Percentiles rank a stretch among this genome's conserved stretches.
Conservation (phyloP, 768 basidiomycete genomes). For the Lanmaoa pseudosensibilis region DNA sequence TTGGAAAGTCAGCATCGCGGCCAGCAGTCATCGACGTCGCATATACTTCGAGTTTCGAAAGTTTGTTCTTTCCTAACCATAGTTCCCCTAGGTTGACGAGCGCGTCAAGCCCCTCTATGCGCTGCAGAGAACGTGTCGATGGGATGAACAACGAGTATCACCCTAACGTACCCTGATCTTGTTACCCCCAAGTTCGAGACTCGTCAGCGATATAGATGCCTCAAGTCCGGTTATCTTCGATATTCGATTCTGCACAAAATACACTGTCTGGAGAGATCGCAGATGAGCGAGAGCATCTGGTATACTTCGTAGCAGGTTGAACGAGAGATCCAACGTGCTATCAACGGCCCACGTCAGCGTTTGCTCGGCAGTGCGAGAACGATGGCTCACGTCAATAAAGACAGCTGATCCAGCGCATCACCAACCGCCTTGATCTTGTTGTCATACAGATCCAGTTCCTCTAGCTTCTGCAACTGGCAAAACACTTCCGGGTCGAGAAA, state of each 20-base stretch:
- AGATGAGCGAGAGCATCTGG: slow-evolving; percentile 63
- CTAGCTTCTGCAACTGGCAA: slow-evolving; percentile 60
- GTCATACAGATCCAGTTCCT: slow-evolving; percentile 95
- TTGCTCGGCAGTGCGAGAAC: neutral
- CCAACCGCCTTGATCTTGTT: slow-evolving; percentile 83
- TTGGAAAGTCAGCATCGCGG: neutral
- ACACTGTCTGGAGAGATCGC: slow-evolving; percentile 68
- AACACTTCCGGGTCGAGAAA: slow-evolving; percentile 74
- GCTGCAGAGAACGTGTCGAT: slow-evolving; percentile 43
- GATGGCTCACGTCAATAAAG: slow-evolving; percentile 53
- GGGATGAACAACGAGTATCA: neutral
- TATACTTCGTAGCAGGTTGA: slow-evolving; percentile 80
- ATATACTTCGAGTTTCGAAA: slow-evolving; percentile 76
- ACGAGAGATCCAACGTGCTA: slow-evolving; percentile 89
- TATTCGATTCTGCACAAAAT: slow-evolving; percentile 97
- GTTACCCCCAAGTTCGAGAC: slow-evolving; percentile 93
- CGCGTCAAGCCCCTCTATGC: slow-evolving; percentile 82
- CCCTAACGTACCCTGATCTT: slow-evolving; percentile 67
- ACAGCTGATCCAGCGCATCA: slow-evolving; percentile 58
- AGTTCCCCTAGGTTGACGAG: slow-evolving; percentile 86
- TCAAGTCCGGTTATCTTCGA: slow-evolving; percentile 70
- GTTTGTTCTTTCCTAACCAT: slow-evolving; percentile 99
- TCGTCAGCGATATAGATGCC: slow-evolving; percentile 58
- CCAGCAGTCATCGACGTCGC: neutral
- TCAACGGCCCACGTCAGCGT: neutral